These are phyloP conservation scores for Globisporangium ultimum DNA, from an alignment of 352 stramenopile species.

Conservation along the genomic window DNA sequence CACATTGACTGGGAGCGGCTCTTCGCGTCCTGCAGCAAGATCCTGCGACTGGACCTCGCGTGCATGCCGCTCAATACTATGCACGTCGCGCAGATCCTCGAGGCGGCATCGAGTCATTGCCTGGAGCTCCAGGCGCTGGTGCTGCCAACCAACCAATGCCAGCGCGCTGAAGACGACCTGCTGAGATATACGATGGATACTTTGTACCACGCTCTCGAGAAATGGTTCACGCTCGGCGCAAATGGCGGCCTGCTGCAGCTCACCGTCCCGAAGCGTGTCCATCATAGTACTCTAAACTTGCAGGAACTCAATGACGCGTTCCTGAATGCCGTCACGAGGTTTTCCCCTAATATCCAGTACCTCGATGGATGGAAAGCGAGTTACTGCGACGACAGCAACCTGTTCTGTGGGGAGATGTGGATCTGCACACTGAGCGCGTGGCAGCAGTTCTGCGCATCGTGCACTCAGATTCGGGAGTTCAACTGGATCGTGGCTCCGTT, in stretches of 20 bases:
- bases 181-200: neutral
- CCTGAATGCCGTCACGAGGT: constrained; percentile 12
- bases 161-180: constrained; percentile 5
- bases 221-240: constrained; percentile 8
- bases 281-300: constrained; percentile 1
- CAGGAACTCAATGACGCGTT: constrained; percentile 12
- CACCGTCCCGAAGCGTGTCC: constrained; percentile 19
- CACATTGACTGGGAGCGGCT: constrained; percentile 8
- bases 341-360: constrained; percentile 18
- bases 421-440: constrained; percentile 3
- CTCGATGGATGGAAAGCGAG: constrained; percentile 23
- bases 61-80: constrained; percentile 2
- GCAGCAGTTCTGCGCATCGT: constrained; percentile 4
- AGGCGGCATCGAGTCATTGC: constrained; percentile 9
- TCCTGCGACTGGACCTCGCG: constrained; percentile 5
- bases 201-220: constrained; percentile 14
- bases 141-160: neutral
- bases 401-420: constrained; percentile 18
- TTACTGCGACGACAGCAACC: constrained; percentile 9
- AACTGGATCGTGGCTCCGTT: constrained; percentile 15
- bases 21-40: neutral
- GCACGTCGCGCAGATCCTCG: constrained; percentile 3
- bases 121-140: constrained; percentile 7
- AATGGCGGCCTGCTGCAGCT: constrained; percentile 20
- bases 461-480: constrained; percentile 7